Base-by-base conservation (phyloP, 108 stramenopile genomes). In the Schizochytrium sp. region DNA sequence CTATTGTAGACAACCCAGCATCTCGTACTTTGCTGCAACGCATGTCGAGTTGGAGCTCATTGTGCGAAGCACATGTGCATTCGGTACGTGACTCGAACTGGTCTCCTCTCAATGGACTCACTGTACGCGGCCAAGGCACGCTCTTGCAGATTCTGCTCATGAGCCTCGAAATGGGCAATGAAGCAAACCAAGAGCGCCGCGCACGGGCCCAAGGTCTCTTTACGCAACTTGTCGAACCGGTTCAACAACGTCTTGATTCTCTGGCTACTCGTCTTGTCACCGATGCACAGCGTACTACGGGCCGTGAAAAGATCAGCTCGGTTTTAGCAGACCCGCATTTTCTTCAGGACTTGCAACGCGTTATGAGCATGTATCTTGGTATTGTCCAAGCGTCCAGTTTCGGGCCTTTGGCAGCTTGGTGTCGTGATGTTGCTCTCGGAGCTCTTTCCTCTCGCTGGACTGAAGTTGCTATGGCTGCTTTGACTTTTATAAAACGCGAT, bases 61-160 rank as follows among this genome's bases (percentile, higher is more conserved):
- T 83, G 8, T 83, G 76, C 76, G 76, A 49, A 10, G 76, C 76
- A 2, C 53, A 55, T 40, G 53, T 83, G 47, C 76, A 40, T 28
- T 83, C 76, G 38, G 76, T 55, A 38, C 76, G 53, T 10, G 50
- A 83, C 47, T 13, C 47, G 28, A 49, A 83, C 50, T 83, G 76
- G 76, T 19, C 15, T 17, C 76, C 76, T 10, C 1, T 83, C 45
- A n/a, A 49, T 55, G 76, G 76, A 0, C 76, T 83, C 76, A 83
- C 76, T 8, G 50, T 55, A 28, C 76, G 28, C 10, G 47, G 50
- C 28, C 76, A 83, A 40, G 76, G 76, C 76, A 55, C 53, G 13
- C 76, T 83, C n/a, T 28, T 83, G 50, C 47, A 83, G 76, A 28
- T 83, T 8, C 53, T 83, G 76, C 53, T 83, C 50, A 55, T 55